Evolutionary conservation across 2,329 filamentous ascomycete species (phyloP), one percentile per base, ranked within the genome.

Genomic region (Lomentospora prolificans): DNA sequence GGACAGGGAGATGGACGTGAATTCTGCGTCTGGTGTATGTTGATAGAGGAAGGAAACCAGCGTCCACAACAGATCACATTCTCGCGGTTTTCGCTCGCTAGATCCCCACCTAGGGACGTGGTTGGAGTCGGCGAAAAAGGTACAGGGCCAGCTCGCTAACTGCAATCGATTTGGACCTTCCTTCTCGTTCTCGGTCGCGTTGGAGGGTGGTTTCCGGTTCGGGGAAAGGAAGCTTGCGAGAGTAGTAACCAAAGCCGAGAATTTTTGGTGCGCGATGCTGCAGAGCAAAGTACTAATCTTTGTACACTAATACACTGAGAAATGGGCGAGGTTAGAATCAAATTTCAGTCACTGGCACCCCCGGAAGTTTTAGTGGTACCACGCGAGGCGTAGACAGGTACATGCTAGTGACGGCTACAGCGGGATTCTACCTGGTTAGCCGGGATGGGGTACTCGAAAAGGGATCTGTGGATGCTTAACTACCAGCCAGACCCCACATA

Each of bases 41-140:
- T 51, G 48, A 25, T 51, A 30, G 22, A 30, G 48, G 14, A 28
- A 51, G 48, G 48, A 51, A 51, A 51, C 24, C 48, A 51, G 19
- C 14, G 28, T 31, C 48, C 24, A 51, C 25, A 28, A 31, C 48
- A 28, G 14, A 51, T 51, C 48, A 51, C 48, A 51, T 51, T 51
- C 48, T 51, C 24, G 48, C 48, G 48, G 25, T 28, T 51, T 51
- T 51, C 24, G 48, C 25, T 22, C 17, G 48, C 24, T 28, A 51
- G 48, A 30, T 28, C 48, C 48, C 25, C 25, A 51, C 24, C 14
- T 3, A 5, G 25, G 28, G 24, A 51, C 24, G 10, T 28, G n/a
- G 24, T 27, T 25, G 48, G 48, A 30, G 14, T 27, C 22, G 44
- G 10, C 44, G 19, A 22, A 22, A 27, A 41, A 17, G 36, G n/a